A percentile compares a stretch with the other conserved stretches of the same genome.
phyloP scores from a whole-genome alignment of 352 stramenopile species.

The Blastocystis sp. region DNA sequence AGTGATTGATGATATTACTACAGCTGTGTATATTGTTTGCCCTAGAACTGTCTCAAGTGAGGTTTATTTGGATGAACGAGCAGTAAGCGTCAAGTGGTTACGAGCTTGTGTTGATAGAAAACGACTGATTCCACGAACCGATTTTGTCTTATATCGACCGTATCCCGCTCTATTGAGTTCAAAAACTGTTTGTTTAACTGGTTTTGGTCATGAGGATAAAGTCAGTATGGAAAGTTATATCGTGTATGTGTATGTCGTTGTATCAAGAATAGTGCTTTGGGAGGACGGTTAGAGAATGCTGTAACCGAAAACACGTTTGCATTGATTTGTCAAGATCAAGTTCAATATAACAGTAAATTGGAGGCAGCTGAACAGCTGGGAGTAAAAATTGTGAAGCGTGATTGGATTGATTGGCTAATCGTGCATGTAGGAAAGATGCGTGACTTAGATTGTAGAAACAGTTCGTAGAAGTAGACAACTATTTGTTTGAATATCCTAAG shows the following conservation, averaged over 20 bases:
- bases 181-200: slow-evolving; percentile 22
- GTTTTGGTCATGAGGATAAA: slow-evolving; percentile 13
- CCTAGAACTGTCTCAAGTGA: slow-evolving; percentile 32
- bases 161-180: background rate
- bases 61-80: slow-evolving; percentile 46
- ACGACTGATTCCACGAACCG: background rate
- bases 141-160: background rate
- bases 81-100: slow-evolving; percentile 42
- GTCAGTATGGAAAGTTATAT: slow-evolving; percentile 20
- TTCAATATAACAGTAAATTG: slow-evolving; percentile 8
- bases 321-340: slow-evolving; percentile 51
- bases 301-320: background rate
- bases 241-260: background rate
- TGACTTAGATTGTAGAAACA: slow-evolving; percentile 4
- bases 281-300: slow-evolving; percentile 11
- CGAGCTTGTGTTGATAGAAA: slow-evolving; percentile 18
- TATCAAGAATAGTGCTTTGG: background rate
- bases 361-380: slow-evolving; percentile 8
- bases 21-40: slow-evolving; percentile 45
- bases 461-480: background rate
- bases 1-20: background rate
- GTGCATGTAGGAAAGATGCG: background rate
- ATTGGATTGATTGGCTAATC: slow-evolving; percentile 47
- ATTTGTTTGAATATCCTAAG: background rate
- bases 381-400: background rate